These are phyloP conservation scores for Boletus sp. DNA, from an alignment of 1,284 basidiomycete genomes.

Conservation along the genomic window DNA sequence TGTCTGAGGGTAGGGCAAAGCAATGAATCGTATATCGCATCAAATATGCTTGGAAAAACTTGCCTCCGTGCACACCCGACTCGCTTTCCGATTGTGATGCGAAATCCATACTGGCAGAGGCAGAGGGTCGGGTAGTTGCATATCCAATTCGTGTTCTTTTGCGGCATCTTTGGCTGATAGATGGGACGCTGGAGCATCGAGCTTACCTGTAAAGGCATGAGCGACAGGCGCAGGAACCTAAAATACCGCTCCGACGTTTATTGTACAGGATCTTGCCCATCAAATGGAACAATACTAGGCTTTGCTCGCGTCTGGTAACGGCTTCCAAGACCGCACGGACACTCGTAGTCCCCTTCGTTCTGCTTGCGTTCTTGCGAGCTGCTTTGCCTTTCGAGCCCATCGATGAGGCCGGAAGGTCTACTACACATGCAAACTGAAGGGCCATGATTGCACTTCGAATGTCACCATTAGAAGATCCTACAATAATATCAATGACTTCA, in stretches of 20 bases:
- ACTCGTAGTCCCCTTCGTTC: conserved; percentile 10
- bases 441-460: conserved; percentile 93
- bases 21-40: neutral
- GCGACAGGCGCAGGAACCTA: neutral
- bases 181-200: conserved; percentile 60
- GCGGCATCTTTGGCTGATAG: conserved; percentile 58
- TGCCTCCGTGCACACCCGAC: conserved; percentile 84
- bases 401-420: conserved; percentile 37
- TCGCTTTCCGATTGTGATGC: conserved; percentile 67
- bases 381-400: conserved; percentile 33
- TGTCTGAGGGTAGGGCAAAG: conserved; percentile 44
- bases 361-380: conserved; percentile 34
- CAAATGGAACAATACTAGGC: conserved; percentile 88
- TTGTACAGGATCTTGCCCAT: conserved; percentile 95
- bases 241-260: conserved; percentile 64
- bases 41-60: conserved; percentile 28
- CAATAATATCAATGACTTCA: conserved; percentile 73
- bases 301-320: conserved; percentile 83
- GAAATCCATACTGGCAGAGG: conserved; percentile 60
- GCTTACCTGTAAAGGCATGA: conserved; percentile 59
- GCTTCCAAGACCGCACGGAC: conserved; percentile 59
- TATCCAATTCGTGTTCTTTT: conserved; percentile 60
- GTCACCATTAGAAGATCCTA: conserved; percentile 85
- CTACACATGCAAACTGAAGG: conserved; percentile 78
- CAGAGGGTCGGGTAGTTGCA: conserved; percentile 51